Percentiles rank a stretch among this genome's conserved stretches.
phyloP scores from a whole-genome alignment of 495 filamentous ascomycete species.

The Talaromyces trachyspermus region DNA sequence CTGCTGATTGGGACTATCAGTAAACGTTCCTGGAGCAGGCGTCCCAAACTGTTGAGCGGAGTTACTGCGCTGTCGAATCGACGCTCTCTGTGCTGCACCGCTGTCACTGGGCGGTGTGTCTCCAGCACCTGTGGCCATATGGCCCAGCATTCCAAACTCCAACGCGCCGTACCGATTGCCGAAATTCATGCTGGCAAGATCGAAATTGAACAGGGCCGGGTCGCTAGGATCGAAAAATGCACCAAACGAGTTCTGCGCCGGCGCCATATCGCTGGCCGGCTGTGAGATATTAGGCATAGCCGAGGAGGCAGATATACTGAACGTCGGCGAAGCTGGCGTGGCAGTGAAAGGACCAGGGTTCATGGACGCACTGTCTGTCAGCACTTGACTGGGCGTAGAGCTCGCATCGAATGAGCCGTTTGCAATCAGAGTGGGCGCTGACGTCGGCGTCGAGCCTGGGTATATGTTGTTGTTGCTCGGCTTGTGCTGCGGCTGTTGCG shows the following conservation, averaged over 20 bases:
- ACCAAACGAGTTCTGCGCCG: slow-evolving; percentile 44
- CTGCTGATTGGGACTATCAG: slow-evolving; percentile 37
- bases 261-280: slow-evolving; percentile 23
- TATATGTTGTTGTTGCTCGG: slow-evolving; percentile 27
- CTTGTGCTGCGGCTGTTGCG: slow-evolving; percentile 18
- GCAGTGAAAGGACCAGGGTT: slow-evolving; percentile 41
- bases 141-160: slow-evolving; percentile 89
- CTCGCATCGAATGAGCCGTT: slow-evolving; percentile 37
- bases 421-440: not conserved
- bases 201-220: slow-evolving; percentile 86
- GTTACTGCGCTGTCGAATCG: slow-evolving; percentile 39
- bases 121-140: slow-evolving; percentile 81
- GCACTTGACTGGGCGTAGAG: slow-evolving; percentile 30
- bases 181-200: slow-evolving; percentile 88
- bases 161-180: slow-evolving; percentile 89
- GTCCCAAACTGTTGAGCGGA: slow-evolving; percentile 38
- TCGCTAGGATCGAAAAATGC: slow-evolving; percentile 82
- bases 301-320: slow-evolving; percentile 35
- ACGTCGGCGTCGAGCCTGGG: slow-evolving; percentile 24
- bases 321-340: slow-evolving; percentile 62
- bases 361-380: slow-evolving; percentile 36
- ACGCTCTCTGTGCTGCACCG: slow-evolving; percentile 36
- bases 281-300: slow-evolving; percentile 29
- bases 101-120: slow-evolving; percentile 68
- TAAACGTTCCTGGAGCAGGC: slow-evolving; percentile 30